These are phyloP conservation scores for Epichloe gansuensis DNA, from an alignment of 2,329 filamentous ascomycete species.

Conservation along the genomic window DNA sequence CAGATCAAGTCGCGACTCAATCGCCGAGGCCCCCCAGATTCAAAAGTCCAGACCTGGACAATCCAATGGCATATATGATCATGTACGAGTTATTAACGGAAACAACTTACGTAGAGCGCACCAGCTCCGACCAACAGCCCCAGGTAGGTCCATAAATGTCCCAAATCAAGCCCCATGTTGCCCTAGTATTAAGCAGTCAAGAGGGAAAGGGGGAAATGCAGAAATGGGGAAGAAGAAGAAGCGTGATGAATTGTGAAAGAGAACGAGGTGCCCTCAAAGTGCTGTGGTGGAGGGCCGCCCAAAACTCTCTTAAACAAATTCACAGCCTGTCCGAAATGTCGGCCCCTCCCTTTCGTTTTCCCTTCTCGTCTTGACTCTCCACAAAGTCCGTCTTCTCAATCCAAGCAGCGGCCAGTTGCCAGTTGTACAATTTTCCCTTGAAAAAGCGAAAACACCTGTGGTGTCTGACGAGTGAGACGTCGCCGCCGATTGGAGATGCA, in stretches of 20 bases:
- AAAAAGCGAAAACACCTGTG: no score
- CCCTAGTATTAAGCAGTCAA: not conserved
- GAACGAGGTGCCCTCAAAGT: not conserved
- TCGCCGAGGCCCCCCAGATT: no score
- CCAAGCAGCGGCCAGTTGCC: no score
- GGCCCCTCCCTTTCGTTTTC: no score
- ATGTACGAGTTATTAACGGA: not conserved
- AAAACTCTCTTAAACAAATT: conserved; percentile 5
- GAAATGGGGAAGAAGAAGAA: not conserved
- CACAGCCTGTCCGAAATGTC: not conserved
- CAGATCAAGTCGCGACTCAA: no score
- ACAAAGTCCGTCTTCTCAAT: no score
- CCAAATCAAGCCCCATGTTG: conserved; percentile 17
- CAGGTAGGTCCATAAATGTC: conserved; percentile 28
- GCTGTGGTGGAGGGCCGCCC: not conserved
- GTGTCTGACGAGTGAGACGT: conserved; percentile 4
- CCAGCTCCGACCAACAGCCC: conserved; percentile 23
- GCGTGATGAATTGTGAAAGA: not conserved
- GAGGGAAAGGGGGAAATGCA: no score
- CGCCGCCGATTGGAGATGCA: conserved; percentile 7
- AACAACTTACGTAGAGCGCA: conserved; percentile 28
- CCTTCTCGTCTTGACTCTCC: no score
- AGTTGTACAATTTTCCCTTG: no score
- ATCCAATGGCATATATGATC: no score
- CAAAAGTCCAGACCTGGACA: no score